Percentiles rank a stretch among this genome's conserved stretches.
Conservation (phyloP, 371 early-diverging fungal species). For the Dentiscutata heterogama region DNA sequence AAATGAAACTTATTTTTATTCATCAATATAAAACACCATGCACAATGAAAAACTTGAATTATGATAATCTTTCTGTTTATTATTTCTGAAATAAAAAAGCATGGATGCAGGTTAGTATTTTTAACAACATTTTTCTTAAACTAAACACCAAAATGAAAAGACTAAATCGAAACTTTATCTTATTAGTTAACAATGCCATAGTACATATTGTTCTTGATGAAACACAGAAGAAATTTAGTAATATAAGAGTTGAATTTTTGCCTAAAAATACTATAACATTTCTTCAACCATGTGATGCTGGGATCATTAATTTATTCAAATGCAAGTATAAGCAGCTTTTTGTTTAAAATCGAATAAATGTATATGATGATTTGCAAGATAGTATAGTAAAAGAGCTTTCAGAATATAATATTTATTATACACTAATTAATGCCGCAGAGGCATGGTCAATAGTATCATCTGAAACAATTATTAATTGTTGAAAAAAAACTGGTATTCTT, state of each 20-base stretch:
- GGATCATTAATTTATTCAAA: background rate
- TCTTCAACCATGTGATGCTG: background rate
- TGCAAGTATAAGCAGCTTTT: constrained; percentile 19
- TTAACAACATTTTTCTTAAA: background rate
- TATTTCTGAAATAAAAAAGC: constrained; percentile 29
- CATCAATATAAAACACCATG: background rate
- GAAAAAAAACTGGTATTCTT: constrained; percentile 2
- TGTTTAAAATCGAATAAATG: constrained; percentile 10
- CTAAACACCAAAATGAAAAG: background rate
- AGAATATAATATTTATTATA: constrained; percentile 1
- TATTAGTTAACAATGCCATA: background rate
- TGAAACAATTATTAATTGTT: constrained; percentile 7
- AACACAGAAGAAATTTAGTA: background rate
- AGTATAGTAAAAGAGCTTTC: background rate
- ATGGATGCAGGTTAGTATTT: constrained; percentile 31
- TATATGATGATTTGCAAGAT: constrained; percentile 20
- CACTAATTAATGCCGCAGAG: constrained; percentile 4
- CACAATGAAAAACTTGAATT: background rate
- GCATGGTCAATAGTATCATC: constrained; percentile 28
- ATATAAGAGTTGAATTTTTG: background rate
- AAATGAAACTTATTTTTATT: constrained; percentile 13
- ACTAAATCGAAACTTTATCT: background rate
- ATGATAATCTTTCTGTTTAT: background rate
- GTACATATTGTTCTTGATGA: constrained; percentile 1
- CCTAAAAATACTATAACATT: background rate